These are phyloP conservation scores for Solanum chiquidenum DNA, from an alignment of 257 asterid species.

Conservation along the genomic window DNA sequence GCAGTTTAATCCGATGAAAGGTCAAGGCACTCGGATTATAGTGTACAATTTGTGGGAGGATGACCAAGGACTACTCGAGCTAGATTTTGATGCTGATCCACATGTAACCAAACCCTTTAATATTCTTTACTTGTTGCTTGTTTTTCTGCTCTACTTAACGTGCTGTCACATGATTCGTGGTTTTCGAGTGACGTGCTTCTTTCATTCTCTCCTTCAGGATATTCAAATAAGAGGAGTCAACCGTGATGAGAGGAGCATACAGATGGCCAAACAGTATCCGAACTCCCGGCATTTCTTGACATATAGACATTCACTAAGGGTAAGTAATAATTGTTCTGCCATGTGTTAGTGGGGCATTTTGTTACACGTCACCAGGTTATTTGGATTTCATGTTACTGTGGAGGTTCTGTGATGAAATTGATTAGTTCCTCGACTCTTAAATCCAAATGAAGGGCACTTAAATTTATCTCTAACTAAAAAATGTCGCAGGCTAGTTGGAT, in stretches of 20 bases:
- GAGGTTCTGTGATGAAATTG: background rate
- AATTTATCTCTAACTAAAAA: background rate
- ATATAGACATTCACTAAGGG: constrained; percentile 90
- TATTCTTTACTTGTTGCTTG: background rate
- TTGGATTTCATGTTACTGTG: background rate
- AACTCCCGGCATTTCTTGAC: constrained; percentile 94
- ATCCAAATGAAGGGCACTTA: background rate
- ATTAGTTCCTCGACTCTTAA: background rate
- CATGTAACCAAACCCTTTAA: constrained; percentile 33
- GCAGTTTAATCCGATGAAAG: constrained; percentile 68
- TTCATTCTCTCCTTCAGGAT: constrained; percentile 37
- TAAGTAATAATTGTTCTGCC: constrained; percentile 8
- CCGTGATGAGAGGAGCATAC: constrained; percentile 79
- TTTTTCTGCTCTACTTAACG: background rate
- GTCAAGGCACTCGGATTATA: constrained; percentile 73
- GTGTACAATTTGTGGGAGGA: constrained; percentile 97
- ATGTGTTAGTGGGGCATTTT: background rate
- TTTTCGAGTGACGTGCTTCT: background rate
- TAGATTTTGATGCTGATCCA: constrained; percentile 77
- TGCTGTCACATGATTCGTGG: background rate
- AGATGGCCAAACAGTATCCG: constrained; percentile 73
- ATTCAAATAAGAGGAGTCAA: constrained; percentile 96
- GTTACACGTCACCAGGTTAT: background rate
- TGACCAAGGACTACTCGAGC: constrained; percentile 77
- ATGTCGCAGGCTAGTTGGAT: background rate